Evolutionary conservation across 345 rosid species (phyloP).

Genomic region (Ailanthus altissimus): DNA sequence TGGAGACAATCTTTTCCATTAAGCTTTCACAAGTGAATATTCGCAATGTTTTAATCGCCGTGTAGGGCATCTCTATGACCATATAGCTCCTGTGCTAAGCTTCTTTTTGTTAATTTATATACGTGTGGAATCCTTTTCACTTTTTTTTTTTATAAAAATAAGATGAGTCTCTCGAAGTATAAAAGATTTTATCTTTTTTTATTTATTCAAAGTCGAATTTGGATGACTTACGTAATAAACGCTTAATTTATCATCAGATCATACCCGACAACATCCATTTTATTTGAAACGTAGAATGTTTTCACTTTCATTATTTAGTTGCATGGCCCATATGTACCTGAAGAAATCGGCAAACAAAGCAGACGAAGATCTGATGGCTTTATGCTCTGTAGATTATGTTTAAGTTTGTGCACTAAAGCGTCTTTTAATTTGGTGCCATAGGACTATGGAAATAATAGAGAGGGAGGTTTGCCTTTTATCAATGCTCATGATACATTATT

Average conservation of each 20-base stretch:
- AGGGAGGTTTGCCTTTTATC: too few relatives aligned
- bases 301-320: background rate
- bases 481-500: too few relatives aligned
- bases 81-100: too few relatives aligned
- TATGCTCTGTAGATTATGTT: background rate
- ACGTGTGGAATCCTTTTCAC: too few relatives aligned
- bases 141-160: too few relatives aligned
- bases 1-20: conserved; percentile 2
- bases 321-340: background rate
- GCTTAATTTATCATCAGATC: too few relatives aligned
- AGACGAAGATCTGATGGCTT: background rate
- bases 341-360: background rate
- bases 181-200: too few relatives aligned
- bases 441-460: background rate
- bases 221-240: too few relatives aligned
- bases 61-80: conserved; percentile 6
- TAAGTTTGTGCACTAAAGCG: background rate
- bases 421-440: background rate
- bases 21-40: background rate
- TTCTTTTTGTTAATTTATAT: background rate
- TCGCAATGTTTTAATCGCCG: background rate
- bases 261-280: background rate
- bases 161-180: too few relatives aligned
- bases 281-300: background rate
- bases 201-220: too few relatives aligned